Conservation (phyloP, 108 stramenopile genomes). For the Fistulifera solaris region DNA sequence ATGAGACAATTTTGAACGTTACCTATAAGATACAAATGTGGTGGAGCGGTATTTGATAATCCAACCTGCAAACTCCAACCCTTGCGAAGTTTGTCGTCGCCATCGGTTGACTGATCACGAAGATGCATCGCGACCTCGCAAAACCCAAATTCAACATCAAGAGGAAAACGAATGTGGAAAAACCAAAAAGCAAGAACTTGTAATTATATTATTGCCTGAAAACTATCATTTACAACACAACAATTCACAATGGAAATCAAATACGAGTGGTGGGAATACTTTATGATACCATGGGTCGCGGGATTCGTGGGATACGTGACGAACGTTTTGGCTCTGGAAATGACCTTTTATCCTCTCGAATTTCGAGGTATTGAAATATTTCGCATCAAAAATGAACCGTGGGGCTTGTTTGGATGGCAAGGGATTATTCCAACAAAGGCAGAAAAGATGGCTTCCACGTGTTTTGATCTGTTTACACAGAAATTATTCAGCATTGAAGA, state of each 20-base stretch:
- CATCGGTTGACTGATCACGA: no score
- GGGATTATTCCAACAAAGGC: slow-evolving; percentile 90
- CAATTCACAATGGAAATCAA: slow-evolving; percentile 11
- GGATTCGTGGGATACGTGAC: slow-evolving; percentile 75
- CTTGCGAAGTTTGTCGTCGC: no score
- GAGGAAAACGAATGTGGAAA: no score
- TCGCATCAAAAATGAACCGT: slow-evolving; percentile 71
- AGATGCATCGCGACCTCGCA: no score
- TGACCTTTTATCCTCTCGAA: slow-evolving; percentile 90
- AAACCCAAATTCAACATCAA: no score
- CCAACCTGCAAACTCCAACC: no score
- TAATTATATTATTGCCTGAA: no score
- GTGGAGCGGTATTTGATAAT: no score
- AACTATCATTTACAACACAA: no score
- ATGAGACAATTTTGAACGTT: no score
- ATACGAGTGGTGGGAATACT: slow-evolving; percentile 44
- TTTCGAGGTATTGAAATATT: slow-evolving; percentile 69
- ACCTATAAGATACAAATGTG: no score
- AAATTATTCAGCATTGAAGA: slow-evolving; percentile 78
- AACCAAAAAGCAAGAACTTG: no score
- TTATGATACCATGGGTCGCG: slow-evolving; percentile 40
- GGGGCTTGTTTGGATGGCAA: slow-evolving; percentile 89
- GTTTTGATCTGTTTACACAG: slow-evolving; percentile 84
- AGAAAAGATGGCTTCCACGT: slow-evolving; percentile 79
- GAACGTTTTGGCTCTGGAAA: slow-evolving; percentile 83